Conservation (phyloP, 352 stramenopile genomes). For the Phytophthora pinifolia region DNA sequence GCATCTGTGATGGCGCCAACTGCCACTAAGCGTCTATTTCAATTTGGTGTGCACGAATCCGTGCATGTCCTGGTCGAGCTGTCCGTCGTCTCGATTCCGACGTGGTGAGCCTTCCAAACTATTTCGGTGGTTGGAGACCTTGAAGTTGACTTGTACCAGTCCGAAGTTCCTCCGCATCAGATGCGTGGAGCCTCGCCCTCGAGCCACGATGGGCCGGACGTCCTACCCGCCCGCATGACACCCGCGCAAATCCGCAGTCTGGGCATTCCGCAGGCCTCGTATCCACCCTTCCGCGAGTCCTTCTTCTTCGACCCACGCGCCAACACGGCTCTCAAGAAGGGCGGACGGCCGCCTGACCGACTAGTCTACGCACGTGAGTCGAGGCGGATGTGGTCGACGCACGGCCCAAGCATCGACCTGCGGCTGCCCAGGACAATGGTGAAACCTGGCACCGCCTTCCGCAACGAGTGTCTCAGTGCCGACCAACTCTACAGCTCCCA, state of each 20-base stretch:
- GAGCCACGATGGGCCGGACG: slow-evolving; percentile 9
- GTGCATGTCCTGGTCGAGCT: too few relatives aligned
- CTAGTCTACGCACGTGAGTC: slow-evolving; percentile 43
- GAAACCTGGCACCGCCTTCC: slow-evolving; percentile 61
- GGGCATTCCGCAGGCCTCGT: slow-evolving; percentile 21
- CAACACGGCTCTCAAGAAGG: slow-evolving; percentile 47
- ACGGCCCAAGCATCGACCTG: slow-evolving; percentile 44
- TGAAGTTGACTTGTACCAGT: slow-evolving; percentile 19
- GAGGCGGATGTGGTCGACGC: slow-evolving; percentile 49
- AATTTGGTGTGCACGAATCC: too few relatives aligned
- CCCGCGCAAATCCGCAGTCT: slow-evolving; percentile 18
- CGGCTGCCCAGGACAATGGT: slow-evolving; percentile 56
- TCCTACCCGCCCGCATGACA: slow-evolving; percentile 17
- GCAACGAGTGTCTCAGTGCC: slow-evolving; percentile 55
- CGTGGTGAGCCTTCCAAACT: too few relatives aligned
- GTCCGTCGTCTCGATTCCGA: too few relatives aligned
- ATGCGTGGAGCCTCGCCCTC: not conserved
- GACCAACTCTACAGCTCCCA: slow-evolving; percentile 75
- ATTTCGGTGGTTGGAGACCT: slow-evolving; percentile 31
- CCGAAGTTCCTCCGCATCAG: not conserved
- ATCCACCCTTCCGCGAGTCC: slow-evolving; percentile 60
- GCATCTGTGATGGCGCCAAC: too few relatives aligned
- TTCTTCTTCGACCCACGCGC: slow-evolving; percentile 60
- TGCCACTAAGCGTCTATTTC: too few relatives aligned
- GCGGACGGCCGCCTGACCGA: slow-evolving; percentile 36